Evolutionary conservation across 148 eudicot genomes (phyloP).

Genomic region (Chenopodium quinoa): DNA sequence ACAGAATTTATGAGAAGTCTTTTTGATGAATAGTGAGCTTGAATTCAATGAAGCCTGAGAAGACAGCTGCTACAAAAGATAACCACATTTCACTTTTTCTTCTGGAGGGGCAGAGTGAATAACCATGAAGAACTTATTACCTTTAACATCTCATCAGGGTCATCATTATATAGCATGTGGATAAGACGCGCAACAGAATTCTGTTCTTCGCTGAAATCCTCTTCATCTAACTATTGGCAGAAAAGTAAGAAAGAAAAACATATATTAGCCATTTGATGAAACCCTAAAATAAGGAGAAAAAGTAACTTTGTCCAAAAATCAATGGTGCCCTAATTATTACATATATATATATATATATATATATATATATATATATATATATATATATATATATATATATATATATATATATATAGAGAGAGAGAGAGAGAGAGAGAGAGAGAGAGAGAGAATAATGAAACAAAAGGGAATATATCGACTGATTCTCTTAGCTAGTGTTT

Average conservation of each 20-base stretch:
- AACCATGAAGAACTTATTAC: slow-evolving; percentile 34
- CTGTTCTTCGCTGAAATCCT: slow-evolving; percentile 95
- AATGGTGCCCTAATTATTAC: background rate
- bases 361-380: too few species aligned
- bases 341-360: too few species aligned
- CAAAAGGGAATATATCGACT: too few species aligned
- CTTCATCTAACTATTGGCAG: slow-evolving; percentile 72
- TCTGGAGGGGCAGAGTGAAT: background rate
- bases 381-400: too few species aligned
- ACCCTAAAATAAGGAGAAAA: background rate
- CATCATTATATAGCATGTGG: slow-evolving; percentile 86
- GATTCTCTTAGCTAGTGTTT: too few species aligned
- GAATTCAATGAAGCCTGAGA: background rate
- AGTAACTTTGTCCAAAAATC: background rate
- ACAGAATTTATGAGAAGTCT: background rate
- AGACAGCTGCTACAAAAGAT: background rate
- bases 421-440: too few species aligned
- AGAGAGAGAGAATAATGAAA: too few species aligned
- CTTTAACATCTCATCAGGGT: slow-evolving; percentile 94
- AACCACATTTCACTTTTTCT: background rate
- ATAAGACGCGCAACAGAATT: slow-evolving; percentile 96
- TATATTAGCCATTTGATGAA: background rate
- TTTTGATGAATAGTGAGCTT: background rate
- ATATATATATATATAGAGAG: too few species aligned
- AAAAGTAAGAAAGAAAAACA: slow-evolving; percentile 15